Evolutionary conservation across 805 yeast species (phyloP).

Genomic region (Ogataea naganishii): DNA sequence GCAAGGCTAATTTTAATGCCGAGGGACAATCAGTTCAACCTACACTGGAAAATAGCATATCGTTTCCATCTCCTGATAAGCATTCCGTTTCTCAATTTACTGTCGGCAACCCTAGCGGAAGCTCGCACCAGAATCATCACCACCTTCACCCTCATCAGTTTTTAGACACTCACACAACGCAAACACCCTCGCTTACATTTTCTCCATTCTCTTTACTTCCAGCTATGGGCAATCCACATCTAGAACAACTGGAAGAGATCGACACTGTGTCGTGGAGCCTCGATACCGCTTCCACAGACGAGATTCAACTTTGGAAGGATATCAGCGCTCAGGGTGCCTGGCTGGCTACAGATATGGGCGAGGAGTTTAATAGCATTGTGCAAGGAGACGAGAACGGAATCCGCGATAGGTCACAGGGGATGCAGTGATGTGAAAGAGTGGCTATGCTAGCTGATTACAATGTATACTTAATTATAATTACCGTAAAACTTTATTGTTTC

Average conservation of each 20-base stretch:
- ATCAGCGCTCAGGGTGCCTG: constrained; percentile 72
- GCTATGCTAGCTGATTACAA: no score
- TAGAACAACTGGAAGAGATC: constrained; percentile 25
- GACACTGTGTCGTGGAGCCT: constrained; percentile 20
- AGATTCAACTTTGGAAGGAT: constrained; percentile 63
- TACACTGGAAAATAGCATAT: no score
- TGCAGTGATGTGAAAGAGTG: no score
- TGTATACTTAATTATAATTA: no score
- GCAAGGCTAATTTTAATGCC: no score
- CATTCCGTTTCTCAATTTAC: no score
- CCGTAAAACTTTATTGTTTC: no score
- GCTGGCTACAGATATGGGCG: constrained; percentile 41
- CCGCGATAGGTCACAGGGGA: no score
- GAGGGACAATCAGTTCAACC: no score
- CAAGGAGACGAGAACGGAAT: constrained; percentile 2
- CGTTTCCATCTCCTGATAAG: no score
- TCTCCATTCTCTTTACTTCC: constrained; percentile 22
- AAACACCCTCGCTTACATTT: constrained; percentile 1
- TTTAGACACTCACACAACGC: constrained; percentile 1
- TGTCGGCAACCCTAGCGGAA: no score
- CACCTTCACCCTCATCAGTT: constrained; percentile 2
- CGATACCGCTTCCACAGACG: constrained; percentile 27
- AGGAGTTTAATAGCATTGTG: constrained; percentile 23
- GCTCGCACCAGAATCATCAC: constrained; percentile 2
- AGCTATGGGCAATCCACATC: constrained; percentile 20